Evolutionary conservation across 345 rosid genomes (phyloP).

Genomic region (Cardamine occulta): DNA sequence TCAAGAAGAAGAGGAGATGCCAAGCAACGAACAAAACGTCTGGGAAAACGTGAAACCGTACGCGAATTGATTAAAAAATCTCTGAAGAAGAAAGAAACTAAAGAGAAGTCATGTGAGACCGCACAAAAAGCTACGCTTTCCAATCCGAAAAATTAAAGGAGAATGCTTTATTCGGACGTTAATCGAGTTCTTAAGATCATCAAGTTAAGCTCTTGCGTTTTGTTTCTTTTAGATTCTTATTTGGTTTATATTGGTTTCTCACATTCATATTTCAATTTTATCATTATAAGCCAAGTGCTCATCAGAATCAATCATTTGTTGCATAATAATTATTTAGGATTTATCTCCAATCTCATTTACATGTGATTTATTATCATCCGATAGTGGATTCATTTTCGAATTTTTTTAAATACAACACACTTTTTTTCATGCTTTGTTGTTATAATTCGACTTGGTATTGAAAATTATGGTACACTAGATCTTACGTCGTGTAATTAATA

Average conservation of each 20-base stretch:
- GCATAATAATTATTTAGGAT: no score
- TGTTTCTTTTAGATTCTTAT: slow-evolving; percentile 9
- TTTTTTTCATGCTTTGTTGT: no score
- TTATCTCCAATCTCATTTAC: no score
- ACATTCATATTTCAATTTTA: no score
- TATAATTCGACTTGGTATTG: no score
- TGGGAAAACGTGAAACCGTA: slow-evolving; percentile 37
- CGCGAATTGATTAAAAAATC: not conserved
- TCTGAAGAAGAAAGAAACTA: slow-evolving; percentile 5
- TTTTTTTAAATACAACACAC: no score
- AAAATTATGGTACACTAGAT: no score
- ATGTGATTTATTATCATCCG: no score
- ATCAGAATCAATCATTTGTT: no score
- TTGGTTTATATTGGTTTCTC: not conserved
- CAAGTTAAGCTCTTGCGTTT: slow-evolving; percentile 5
- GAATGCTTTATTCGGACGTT: slow-evolving; percentile 46
- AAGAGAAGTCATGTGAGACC: slow-evolving; percentile 30
- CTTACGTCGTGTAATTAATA: no score
- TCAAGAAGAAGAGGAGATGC: slow-evolving; percentile 2
- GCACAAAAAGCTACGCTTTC: slow-evolving; percentile 27
- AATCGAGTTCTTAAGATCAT: slow-evolving; percentile 25
- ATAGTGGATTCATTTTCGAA: no score
- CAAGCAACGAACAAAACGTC: slow-evolving; percentile 68
- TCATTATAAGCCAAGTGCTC: not conserved
- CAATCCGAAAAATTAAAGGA: slow-evolving; percentile 23